Evolutionary conservation across 2,329 filamentous ascomycete genomes (phyloP), one percentile per base, ranked within the genome.

Genomic region (Dryadomyces sulphureus): DNA sequence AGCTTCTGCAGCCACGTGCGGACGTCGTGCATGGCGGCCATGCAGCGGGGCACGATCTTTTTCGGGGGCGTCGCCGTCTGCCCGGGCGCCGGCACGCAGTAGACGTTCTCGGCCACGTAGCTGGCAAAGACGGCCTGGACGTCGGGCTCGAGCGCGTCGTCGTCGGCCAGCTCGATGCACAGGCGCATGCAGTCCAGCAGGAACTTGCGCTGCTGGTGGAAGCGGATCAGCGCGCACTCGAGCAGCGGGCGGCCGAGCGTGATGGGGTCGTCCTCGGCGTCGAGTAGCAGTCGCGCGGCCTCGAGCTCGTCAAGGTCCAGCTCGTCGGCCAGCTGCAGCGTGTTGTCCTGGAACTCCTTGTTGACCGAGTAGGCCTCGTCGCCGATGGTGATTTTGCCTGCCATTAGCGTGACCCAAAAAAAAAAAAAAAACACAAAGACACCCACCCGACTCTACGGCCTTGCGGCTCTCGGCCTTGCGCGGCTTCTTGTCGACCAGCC

Each of bases 251-350:
- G 77, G 50, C 86, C 86, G 5, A 88, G 69, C 16, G 75, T 68
- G 39, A 75, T 69, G 16, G 78, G 71, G 54, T 89, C 81, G 34
- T 78, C 73, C 58, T 85, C 75, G 17, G 84, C 79, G 46, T 81
- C 79, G 44, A 93, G 67, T 48, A 94, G 77, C 43, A 92, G 74
- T 53, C 75, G 73, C 9, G 87, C 84, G 17, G 90, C 83, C 55
- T 92, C 77, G 48, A 94, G 60, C 63, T 98, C 93, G 63, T 98
- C 89, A 45, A 98, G 70, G 56, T 94, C 81, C 50, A 95, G 70
- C 54, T 87, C 85, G 61, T 96, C 89, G 46, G 90, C 84, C 34
- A 98, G 70, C 55, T 86, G 77, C 27, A 94, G 70, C 21, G 80
- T 77, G 54, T 82, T 79, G 61, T 94, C 82, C 58, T 90, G 79